Base-by-base conservation (phyloP, 1,284 basidiomycete genomes). In the Cryptococcus sp. region DNA sequence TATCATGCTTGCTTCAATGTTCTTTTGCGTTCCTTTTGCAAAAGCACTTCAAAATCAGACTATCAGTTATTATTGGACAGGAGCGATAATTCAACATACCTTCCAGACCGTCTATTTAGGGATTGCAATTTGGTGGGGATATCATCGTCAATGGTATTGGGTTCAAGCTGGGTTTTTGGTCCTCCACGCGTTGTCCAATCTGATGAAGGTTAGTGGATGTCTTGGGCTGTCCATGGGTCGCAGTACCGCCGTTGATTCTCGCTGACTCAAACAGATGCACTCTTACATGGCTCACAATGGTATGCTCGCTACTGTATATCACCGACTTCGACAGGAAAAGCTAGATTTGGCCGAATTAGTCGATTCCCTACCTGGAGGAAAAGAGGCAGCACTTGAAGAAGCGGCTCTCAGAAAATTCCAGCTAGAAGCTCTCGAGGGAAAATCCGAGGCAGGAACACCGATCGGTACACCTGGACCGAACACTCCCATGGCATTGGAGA, bases 121-220 rank as follows among this genome's bases (percentile, higher is more conserved):
- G 35, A 76, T 80, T 13, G 87, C 87, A 2, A 81, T 96, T 31
- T 73, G 70, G 61, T 75, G 73, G 72, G 76, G 76, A 2, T 73
- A 67, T 43, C 69, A 75, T 42, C 86, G 90, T 52, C 83, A 92
- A 64, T 98, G 93, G 94, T 92, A 91, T 41, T 97, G 95, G 94
- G 94, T 98, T 1, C 95, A 98, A 74, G 91, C 91, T 0, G 94
- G 94, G 6, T 98, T 93, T 77, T 81, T 98, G 52, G 94, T 92
- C 0, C 78, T 98, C n/a, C 95, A 77, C 47, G 61, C 70, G 5
- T 50, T 77, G 52, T 74, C 76, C 7, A 72, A 59, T 48, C 61
- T 77, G 62, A 77, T 77, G 76, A 77, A 77, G 62, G 70, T 71
- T 50, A 53, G 64, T 49, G 41, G 6, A 7, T 38, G 5, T n/a